Conservation (phyloP, 202 grass and related monocot species). For the Digitaria exilis region DNA sequence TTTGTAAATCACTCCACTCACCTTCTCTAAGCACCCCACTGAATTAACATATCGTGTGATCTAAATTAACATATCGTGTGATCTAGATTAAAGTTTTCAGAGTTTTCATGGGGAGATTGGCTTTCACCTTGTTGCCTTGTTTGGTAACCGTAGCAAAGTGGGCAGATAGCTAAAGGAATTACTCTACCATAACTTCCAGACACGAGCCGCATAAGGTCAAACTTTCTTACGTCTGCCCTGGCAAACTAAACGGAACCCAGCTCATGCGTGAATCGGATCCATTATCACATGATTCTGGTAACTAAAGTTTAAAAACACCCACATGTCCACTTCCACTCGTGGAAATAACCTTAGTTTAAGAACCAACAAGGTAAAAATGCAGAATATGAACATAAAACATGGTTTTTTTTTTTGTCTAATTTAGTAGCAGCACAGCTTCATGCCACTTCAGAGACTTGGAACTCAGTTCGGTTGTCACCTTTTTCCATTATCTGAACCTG, state of each 20-base stretch:
- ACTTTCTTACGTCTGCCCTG: no score
- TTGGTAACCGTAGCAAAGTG: not conserved
- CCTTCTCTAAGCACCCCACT: no score
- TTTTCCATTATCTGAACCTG: not conserved
- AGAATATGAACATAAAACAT: not conserved
- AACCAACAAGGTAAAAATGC: not conserved
- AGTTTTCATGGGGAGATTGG: no score
- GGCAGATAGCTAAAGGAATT: not conserved
- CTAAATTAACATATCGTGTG: no score
- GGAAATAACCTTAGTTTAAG: no score
- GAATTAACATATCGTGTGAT: no score
- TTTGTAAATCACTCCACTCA: no score
- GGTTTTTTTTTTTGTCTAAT: not conserved
- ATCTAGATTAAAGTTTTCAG: no score
- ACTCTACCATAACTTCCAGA: not conserved
- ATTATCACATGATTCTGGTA: not conserved
- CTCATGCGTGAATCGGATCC: not conserved
- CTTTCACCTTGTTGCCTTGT: no score
- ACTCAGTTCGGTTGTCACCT: not conserved
- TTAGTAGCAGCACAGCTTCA: not conserved
- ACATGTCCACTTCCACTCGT: no score
- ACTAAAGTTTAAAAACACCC: no score
- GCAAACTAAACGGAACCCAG: not conserved
- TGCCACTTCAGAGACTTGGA: not conserved
- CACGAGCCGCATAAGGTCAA: not conserved